phyloP scores from a whole-genome alignment of 2,329 filamentous ascomycete species.

The Verticillium dahliae region DNA sequence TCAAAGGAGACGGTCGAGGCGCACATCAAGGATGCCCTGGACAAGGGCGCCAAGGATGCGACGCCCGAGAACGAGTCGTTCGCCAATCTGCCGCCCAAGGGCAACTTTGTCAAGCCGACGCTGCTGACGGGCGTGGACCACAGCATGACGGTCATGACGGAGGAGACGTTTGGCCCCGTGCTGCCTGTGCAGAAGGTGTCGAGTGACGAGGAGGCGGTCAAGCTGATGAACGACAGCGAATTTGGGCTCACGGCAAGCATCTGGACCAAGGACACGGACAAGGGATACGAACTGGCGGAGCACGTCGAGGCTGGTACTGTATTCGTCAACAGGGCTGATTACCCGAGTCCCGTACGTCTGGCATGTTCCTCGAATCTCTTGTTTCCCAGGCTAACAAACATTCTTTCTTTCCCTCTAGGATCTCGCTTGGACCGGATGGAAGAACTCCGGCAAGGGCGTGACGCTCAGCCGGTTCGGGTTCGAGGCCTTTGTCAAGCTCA shows the following conservation, averaged over 20 bases:
- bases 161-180: constrained; percentile 92
- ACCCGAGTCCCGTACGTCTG: constrained; percentile 73
- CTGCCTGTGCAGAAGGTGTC: constrained; percentile 86
- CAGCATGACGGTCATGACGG: constrained; percentile 80
- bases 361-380: constrained; percentile 1
- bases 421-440: constrained; percentile 96
- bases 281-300: constrained; percentile 70
- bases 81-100: constrained; percentile 61
- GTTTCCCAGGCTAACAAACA: not conserved
- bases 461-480: constrained; percentile 88
- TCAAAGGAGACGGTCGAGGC: constrained; percentile 69
- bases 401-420: constrained; percentile 47
- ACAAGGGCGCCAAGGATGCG: constrained; percentile 75
- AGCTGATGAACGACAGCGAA: constrained; percentile 89
- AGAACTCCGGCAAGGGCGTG: constrained; percentile 88
- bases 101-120: constrained; percentile 85
- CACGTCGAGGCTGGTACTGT: constrained; percentile 88
- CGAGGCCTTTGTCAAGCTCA: constrained; percentile 92
- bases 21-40: constrained; percentile 76
- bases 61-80: constrained; percentile 82
- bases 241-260: constrained; percentile 95
- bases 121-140: constrained; percentile 75
- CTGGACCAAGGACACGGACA: constrained; percentile 82
- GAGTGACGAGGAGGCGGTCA: constrained; percentile 72
- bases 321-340: constrained; percentile 93